Percentiles rank a stretch among this genome's conserved stretches.
Evolutionary conservation across 129 eudicot species (phyloP).

Genomic region (Logfia minima): DNA sequence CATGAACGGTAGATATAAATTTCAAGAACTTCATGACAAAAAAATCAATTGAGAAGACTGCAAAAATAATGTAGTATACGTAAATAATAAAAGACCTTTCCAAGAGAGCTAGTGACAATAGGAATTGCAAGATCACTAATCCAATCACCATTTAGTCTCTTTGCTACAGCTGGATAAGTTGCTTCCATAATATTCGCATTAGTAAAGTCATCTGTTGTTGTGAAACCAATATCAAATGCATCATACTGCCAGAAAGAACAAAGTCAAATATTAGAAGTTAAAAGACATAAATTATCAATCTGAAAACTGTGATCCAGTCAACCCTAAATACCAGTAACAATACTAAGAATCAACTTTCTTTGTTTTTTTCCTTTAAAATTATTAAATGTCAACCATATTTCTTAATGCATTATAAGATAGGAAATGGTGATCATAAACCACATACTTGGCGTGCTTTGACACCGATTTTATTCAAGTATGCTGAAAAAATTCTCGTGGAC

Average conservation of each 20-base stretch:
- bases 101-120: constrained; percentile 89
- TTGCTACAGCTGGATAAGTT: too few relatives aligned
- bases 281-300: background rate
- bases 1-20: background rate
- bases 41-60: background rate
- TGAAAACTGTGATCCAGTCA: background rate
- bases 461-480: constrained; percentile 73
- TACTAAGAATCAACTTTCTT: too few relatives aligned
- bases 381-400: background rate
- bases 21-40: background rate
- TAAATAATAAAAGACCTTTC: constrained; percentile 57
- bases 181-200: too few relatives aligned
- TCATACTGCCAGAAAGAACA: constrained; percentile 44
- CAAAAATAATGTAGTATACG: background rate
- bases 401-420: background rate
- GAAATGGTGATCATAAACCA: background rate
- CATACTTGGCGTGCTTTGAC: constrained; percentile 91
- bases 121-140: too few relatives aligned
- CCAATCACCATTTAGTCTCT: too few relatives aligned
- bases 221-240: too few relatives aligned
- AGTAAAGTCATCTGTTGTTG: too few relatives aligned
- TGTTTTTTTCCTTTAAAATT: background rate
- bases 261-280: background rate
- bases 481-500: constrained; percentile 95
- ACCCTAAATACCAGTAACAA: too few relatives aligned